A percentile compares a stretch with the other conserved stretches of the same genome.
Evolutionary conservation across 805 yeast genomes (phyloP).

Genomic region (Yarrowia divulgata): DNA sequence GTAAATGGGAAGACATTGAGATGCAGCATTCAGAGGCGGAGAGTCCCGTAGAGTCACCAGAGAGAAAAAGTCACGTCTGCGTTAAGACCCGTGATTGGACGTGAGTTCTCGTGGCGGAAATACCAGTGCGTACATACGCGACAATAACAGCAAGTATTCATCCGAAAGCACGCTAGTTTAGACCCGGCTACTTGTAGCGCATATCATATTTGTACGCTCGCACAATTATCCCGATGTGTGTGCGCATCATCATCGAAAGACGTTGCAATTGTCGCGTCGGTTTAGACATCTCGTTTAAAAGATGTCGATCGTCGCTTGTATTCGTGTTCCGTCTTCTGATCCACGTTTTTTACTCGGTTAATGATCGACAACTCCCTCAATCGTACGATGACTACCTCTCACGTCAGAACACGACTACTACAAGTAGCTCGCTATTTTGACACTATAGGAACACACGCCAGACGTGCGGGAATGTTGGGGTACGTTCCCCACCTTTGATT

Average conservation of each 20-base stretch:
- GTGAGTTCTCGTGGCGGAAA: not conserved
- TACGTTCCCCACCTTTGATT: not conserved
- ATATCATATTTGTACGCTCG: not conserved
- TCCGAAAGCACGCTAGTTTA: not conserved
- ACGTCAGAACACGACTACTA: too few relatives aligned
- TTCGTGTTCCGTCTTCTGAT: not conserved
- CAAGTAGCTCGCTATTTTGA: too few relatives aligned
- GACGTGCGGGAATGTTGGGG: not conserved
- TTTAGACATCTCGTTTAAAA: conserved; percentile 1
- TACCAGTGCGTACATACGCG: not conserved
- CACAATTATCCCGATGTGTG: not conserved
- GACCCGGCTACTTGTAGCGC: not conserved
- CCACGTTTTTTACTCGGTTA: too few relatives aligned
- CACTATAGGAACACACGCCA: not conserved
- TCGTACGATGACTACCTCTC: not conserved
- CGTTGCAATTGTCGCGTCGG: conserved; percentile 2
- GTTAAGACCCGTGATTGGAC: not conserved
- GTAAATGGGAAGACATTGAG: not conserved
- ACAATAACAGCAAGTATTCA: not conserved
- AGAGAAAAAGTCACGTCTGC: not conserved
- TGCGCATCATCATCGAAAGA: not conserved
- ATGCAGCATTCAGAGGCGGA: not conserved
- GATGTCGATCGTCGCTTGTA: not conserved
- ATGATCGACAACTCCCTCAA: too few relatives aligned
- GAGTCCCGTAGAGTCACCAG: not conserved